These are phyloP conservation scores for Asterella californica DNA, from an alignment of 225 moss, liverwort and hornwort species.

Conservation along the genomic window DNA sequence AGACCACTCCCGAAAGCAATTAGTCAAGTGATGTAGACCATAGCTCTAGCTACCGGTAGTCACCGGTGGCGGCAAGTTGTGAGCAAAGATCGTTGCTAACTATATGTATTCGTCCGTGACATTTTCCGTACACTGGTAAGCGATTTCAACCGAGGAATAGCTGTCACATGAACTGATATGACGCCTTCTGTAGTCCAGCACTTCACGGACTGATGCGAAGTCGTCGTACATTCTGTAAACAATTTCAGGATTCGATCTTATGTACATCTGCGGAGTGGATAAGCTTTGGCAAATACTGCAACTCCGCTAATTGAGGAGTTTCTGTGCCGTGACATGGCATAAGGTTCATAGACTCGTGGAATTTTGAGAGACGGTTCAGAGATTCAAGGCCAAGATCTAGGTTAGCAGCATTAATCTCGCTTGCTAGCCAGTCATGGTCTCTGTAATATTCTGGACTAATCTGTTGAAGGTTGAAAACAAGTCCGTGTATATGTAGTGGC, in stretches of 20 bases:
- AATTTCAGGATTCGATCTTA: neutral
- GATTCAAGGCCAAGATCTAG: no score
- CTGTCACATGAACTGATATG: neutral
- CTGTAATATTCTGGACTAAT: no score
- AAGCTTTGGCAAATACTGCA: neutral
- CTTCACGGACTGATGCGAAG: no score
- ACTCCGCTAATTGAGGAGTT: neutral
- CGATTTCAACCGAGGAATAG: neutral
- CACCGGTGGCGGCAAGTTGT: neutral
- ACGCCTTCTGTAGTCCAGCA: neutral
- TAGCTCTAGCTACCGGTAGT: neutral
- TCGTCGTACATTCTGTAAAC: neutral
- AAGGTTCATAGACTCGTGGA: no score
- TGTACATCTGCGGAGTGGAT: neutral
- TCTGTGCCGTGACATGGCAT: neutral
- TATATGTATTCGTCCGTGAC: no score
- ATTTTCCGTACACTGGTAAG: no score
- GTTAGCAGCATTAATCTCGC: no score
- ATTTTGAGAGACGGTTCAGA: no score
- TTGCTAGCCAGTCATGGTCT: no score
- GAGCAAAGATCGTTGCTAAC: neutral
- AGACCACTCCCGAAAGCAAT: constrained; percentile 15
- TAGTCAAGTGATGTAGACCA: constrained; percentile 15
- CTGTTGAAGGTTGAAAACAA: no score
- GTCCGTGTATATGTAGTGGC: no score